phyloP scores from a whole-genome alignment of 768 basidiomycete genomes.

The Pluteus cervinus region DNA sequence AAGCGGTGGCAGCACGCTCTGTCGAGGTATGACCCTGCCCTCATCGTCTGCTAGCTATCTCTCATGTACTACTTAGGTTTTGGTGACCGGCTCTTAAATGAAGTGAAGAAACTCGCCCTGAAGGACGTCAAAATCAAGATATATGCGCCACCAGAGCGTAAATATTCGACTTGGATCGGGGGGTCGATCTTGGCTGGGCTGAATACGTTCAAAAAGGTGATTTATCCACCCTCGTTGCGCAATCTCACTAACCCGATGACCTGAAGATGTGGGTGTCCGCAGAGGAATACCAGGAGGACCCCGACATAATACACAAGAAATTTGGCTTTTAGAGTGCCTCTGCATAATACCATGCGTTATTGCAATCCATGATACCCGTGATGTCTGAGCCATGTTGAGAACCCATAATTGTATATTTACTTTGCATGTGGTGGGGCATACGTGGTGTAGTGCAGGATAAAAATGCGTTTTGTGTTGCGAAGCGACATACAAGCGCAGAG shows the following conservation, averaged over 20 bases:
- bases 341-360: constrained; percentile 3
- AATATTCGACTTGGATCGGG: constrained; percentile 96
- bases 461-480: constrained; percentile 19
- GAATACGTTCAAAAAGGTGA: constrained; percentile 95
- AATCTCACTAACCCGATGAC: constrained; percentile 7
- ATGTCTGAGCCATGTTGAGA: constrained; percentile 6
- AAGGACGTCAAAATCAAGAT: constrained; percentile 99
- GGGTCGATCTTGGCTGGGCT: constrained; percentile 95
- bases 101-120: constrained; percentile 92
- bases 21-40: constrained; percentile 57
- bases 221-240: constrained; percentile 10
- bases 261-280: constrained; percentile 99
- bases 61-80: constrained; percentile 53
- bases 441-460: constrained; percentile 1
- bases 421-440: constrained; percentile 7
- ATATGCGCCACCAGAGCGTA: constrained; percentile 98
- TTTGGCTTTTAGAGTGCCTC: constrained; percentile 59
- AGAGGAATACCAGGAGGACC: constrained; percentile 99
- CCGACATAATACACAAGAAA: constrained; percentile 97
- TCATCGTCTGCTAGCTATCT: constrained; percentile 5
- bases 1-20: constrained; percentile 93
- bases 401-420: constrained; percentile 5
- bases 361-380: constrained; percentile 8
- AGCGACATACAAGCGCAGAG: constrained; percentile 21
- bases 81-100: constrained; percentile 92